Evolutionary conservation across 2,329 filamentous ascomycete genomes (phyloP).

Genomic region (Hymenoscyphus infarciens): DNA sequence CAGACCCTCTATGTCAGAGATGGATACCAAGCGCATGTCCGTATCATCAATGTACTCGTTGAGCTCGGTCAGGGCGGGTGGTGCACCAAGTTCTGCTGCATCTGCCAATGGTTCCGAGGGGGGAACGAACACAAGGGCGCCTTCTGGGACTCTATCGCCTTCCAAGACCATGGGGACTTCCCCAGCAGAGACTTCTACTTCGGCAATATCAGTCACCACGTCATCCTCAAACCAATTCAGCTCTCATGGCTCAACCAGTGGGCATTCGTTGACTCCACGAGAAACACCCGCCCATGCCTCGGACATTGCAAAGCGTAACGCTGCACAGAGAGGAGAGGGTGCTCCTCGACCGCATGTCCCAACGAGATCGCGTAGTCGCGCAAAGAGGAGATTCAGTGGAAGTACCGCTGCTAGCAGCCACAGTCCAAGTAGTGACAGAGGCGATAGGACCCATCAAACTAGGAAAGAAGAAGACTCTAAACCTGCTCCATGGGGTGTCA

Average conservation of each 20-base stretch:
- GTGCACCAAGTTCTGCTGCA: conserved; percentile 48
- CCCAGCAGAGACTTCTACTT: conserved; percentile 49
- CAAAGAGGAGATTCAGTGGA: conserved; percentile 72
- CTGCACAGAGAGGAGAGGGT: conserved; percentile 31
- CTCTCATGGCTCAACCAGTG: conserved; percentile 42
- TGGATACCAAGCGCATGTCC: conserved; percentile 63
- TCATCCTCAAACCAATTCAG: conserved; percentile 42
- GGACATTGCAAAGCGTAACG: conserved; percentile 34
- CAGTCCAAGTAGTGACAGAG: conserved; percentile 71
- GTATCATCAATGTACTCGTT: conserved; percentile 71
- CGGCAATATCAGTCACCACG: conserved; percentile 52
- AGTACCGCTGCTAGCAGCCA: conserved; percentile 80
- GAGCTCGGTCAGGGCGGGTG: conserved; percentile 49
- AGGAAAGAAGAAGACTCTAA: conserved; percentile 59
- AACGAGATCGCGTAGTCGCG: conserved; percentile 62
- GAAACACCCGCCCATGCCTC: conserved; percentile 31
- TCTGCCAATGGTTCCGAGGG: conserved; percentile 54
- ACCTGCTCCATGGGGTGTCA: conserved; percentile 61
- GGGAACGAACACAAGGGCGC: conserved; percentile 21
- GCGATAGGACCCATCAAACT: conserved; percentile 55
- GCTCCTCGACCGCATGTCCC: conserved; percentile 40
- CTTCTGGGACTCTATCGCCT: conserved; percentile 24
- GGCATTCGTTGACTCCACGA: conserved; percentile 44
- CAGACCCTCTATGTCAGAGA: conserved; percentile 48
- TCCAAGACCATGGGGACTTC: conserved; percentile 26